Evolutionary conservation across 1,284 basidiomycete genomes (phyloP).

Genomic region (Golubevia pallescens): DNA sequence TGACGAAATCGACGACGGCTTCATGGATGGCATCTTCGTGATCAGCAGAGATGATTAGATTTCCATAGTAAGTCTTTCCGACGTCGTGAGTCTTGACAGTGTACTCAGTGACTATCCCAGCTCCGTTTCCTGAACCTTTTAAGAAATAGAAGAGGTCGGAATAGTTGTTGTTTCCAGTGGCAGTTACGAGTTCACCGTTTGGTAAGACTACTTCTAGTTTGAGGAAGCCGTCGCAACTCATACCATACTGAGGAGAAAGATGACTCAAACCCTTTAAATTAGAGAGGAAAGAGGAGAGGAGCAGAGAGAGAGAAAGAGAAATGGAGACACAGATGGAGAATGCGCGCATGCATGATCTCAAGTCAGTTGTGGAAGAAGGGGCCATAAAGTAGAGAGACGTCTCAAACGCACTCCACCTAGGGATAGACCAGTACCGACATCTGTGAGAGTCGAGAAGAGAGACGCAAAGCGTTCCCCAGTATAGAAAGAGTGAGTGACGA

Average conservation of each 20-base stretch:
- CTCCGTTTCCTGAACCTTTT: conserved; percentile 33
- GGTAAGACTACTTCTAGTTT: conserved; percentile 17
- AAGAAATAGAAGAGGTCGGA: conserved; percentile 19
- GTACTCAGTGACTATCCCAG: conserved; percentile 35
- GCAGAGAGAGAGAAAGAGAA: too few species aligned
- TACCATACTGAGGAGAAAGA: conserved; percentile 21
- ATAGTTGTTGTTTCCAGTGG: conserved; percentile 2
- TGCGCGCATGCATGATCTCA: too few species aligned
- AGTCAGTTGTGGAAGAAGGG: too few species aligned
- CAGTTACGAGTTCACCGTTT: conserved; percentile 13
- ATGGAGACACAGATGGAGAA: too few species aligned
- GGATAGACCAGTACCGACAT: conserved; percentile 30
- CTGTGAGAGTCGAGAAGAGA: conserved; percentile 14
- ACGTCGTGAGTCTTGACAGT: conserved; percentile 10
- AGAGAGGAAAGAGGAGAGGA: conserved; percentile 1
- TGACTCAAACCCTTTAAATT: conserved; percentile 11
- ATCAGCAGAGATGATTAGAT: conserved; percentile 6
- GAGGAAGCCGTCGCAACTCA: conserved; percentile 24
- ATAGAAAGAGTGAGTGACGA: background rate
- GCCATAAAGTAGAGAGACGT: background rate
- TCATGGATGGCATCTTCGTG: conserved; percentile 3
- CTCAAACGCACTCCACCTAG: conserved; percentile 18
- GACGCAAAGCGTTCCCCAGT: conserved; percentile 20
- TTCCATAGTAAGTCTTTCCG: conserved; percentile 9
- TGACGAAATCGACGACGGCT: background rate